Evolutionary conservation across 2,329 filamentous ascomycete genomes (phyloP).

Genomic region (Neofusicoccum kwambonambiense): DNA sequence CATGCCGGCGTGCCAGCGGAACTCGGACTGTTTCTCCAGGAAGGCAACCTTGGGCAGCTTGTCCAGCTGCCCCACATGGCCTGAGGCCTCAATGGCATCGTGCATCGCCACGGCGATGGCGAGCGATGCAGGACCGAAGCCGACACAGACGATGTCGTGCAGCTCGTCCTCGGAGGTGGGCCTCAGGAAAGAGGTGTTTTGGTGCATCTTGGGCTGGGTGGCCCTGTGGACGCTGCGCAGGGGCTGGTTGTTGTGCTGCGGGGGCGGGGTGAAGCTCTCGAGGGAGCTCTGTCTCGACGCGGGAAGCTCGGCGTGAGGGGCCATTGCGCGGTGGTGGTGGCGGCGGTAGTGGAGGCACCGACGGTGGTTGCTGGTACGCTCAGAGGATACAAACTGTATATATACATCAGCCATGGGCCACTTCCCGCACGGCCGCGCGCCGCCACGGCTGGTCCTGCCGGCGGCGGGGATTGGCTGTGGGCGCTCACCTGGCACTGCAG

Average conservation of each 20-base stretch:
- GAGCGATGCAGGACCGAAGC: constrained; percentile 88
- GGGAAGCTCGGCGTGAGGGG: constrained; percentile 34
- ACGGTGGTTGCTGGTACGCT: background rate
- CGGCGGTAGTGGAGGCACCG: background rate
- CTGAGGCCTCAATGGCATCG: constrained; percentile 57
- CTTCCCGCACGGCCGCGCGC: background rate
- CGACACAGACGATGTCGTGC: constrained; percentile 85
- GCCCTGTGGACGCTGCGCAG: constrained; percentile 18
- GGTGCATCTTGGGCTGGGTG: constrained; percentile 20
- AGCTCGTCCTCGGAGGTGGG: constrained; percentile 61
- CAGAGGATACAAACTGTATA: background rate
- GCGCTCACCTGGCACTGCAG: background rate
- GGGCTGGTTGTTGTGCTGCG: constrained; percentile 18
- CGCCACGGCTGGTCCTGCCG: background rate
- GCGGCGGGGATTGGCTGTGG: background rate
- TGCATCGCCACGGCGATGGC: constrained; percentile 86
- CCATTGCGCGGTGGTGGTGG: constrained; percentile 26
- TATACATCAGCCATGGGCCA: background rate
- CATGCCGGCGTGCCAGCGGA: constrained; percentile 96
- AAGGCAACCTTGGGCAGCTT: constrained; percentile 72
- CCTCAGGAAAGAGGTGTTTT: constrained; percentile 46
- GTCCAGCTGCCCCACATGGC: constrained; percentile 45
- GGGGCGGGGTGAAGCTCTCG: constrained; percentile 3
- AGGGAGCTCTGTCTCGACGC: constrained; percentile 15
- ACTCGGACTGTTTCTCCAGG: constrained; percentile 77